A percentile compares a stretch with the other conserved stretches of the same genome.
These are phyloP conservation scores for Plenodomus tracheiphilus DNA, from an alignment of 2,329 filamentous ascomycete species.

Conservation along the genomic window DNA sequence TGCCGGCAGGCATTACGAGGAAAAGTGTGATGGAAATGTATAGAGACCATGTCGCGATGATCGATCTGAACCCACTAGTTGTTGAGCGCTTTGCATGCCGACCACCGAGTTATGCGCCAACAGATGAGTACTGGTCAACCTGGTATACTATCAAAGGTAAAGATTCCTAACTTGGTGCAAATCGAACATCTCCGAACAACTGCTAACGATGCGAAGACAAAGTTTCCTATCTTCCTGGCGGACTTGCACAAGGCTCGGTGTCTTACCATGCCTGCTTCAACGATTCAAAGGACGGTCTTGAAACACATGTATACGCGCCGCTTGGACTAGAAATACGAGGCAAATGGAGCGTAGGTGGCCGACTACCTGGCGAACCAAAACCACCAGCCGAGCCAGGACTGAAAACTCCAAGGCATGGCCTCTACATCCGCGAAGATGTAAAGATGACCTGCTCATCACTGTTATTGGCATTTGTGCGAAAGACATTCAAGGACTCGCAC, in stretches of 20 bases:
- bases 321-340: slow-evolving; percentile 78
- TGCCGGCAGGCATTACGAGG: slow-evolving; percentile 69
- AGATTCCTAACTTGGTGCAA: background rate
- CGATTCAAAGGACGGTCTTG: slow-evolving; percentile 70
- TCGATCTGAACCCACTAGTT: slow-evolving; percentile 83
- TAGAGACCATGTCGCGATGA: slow-evolving; percentile 80
- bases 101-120: slow-evolving; percentile 65
- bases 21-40: slow-evolving; percentile 74
- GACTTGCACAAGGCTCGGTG: slow-evolving; percentile 66
- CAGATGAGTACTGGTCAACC: slow-evolving; percentile 70
- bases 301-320: slow-evolving; percentile 84
- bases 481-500: slow-evolving; percentile 78
- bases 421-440: slow-evolving; percentile 85
- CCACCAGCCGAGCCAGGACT: slow-evolving; percentile 69
- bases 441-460: slow-evolving; percentile 80
- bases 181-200: background rate
- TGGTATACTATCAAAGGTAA: slow-evolving; percentile 68
- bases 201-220: slow-evolving; percentile 56
- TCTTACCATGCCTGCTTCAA: slow-evolving; percentile 81
- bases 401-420: slow-evolving; percentile 65
- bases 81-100: slow-evolving; percentile 70
- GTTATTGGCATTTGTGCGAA: slow-evolving; percentile 77
- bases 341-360: slow-evolving; percentile 76
- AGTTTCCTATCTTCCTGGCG: slow-evolving; percentile 73
- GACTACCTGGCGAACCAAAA: slow-evolving; percentile 68